These are phyloP conservation scores for Aspergillus unguis DNA, from an alignment of 2,329 filamentous ascomycete genomes.

Conservation along the genomic window DNA sequence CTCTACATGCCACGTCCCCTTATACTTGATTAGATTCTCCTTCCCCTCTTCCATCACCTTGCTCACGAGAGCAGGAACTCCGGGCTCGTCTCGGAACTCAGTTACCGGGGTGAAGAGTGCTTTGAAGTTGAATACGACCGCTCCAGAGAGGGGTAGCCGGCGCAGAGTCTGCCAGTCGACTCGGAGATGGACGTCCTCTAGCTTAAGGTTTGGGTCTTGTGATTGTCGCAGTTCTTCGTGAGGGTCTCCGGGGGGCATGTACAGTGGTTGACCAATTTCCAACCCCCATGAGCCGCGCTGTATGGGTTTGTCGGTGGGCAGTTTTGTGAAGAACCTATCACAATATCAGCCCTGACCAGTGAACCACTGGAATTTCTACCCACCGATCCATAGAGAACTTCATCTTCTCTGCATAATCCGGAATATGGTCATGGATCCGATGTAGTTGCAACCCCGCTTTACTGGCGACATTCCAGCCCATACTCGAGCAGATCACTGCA, in stretches of 20 bases:
- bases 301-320: conserved; percentile 70
- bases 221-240: conserved; percentile 58
- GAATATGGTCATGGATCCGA: conserved; percentile 70
- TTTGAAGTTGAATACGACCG: conserved; percentile 84
- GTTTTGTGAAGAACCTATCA: conserved; percentile 72
- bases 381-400: conserved; percentile 80
- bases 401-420: conserved; percentile 86
- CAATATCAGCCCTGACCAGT: neutral
- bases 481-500: conserved; percentile 71
- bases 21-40: conserved; percentile 70
- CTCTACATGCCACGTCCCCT: conserved; percentile 76
- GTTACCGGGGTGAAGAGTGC: conserved; percentile 73
- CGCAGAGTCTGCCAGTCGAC: conserved; percentile 89
- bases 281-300: conserved; percentile 83
- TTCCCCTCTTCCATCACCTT: conserved; percentile 72
- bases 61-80: conserved; percentile 64
- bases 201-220: conserved; percentile 56
- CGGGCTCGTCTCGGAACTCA: conserved; percentile 68
- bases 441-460: conserved; percentile 71
- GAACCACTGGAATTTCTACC: conserved; percentile 18
- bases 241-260: conserved; percentile 66
- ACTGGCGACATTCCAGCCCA: conserved; percentile 73
- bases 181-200: conserved; percentile 64
- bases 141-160: conserved; percentile 70
- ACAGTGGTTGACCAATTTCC: conserved; percentile 71